Base-by-base conservation (phyloP, 441 rosid species). In the Euphorbia corollata region DNA sequence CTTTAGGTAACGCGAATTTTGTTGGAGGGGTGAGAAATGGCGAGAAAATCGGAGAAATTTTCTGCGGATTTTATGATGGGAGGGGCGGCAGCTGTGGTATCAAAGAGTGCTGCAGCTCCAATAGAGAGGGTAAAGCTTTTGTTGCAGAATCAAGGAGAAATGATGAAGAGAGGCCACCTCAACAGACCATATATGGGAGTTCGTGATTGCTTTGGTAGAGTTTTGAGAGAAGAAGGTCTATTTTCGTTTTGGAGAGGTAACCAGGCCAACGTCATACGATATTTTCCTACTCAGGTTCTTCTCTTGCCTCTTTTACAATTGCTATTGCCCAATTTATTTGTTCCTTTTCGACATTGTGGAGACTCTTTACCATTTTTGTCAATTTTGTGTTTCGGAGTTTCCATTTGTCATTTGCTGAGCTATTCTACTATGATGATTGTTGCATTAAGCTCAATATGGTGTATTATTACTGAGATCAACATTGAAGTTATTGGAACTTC, bases 61-160 rank as follows among this genome's bases (percentile, higher is more conserved):
- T 87, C 91, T 48, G 73, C 80, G 55, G 90, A 91, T 77, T 87
- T 93, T 71, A 39, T 83, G 59, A 89, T 86, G 93, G 96, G 86
- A 61, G 96, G 96, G 50, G 80, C 76, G 50, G 96, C 90, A 50
- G 96, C 99, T 23, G 67, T 87, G 68, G 76, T 82, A 36, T 81
- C 97, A 6, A 91, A 86, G 82, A 86, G 82, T 62, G 85, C 88
- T 24, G 97, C 84, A 13, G 96, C 99, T 19, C 97, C 99, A 61
- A 83, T 93, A 74, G 97, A 93, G 73, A 85, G 99, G 74, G 99
- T 91, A 47, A 93, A 91, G 83, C 96, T 93, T 71, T 69, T 91
- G 81, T 75, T 93, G 62, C 99, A 91, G 84, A 93, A 87, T 75
- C 97, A 91, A 78, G 97, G 91, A 51, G 99, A 89, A 79, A 82